Base-by-base conservation (phyloP, 129 eudicot species). In the Artemisia argyi region DNA sequence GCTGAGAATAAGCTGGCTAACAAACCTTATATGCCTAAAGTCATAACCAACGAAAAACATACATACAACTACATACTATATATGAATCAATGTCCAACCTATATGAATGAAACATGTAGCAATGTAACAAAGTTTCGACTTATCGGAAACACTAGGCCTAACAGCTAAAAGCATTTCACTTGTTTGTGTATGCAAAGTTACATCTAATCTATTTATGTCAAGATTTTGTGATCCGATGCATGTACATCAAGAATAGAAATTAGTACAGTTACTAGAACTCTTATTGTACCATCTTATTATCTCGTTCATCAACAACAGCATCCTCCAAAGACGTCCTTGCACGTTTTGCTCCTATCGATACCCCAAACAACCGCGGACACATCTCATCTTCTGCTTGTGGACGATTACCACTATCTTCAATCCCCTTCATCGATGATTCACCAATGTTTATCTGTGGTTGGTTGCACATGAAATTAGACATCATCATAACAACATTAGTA, bases 361-460 rank as follows among this genome's bases (percentile, higher is more conserved):
- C 88, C 7, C 92, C 92, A 61, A 87, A 87, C 72, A 87, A 63
- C 79, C 83, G 82, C 2, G 92, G 84, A 48, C 86, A 68, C 61
- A 65, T 74, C 66, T 50, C 84, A 9, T 76, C 85, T 63, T 70
- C 88, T 15, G 18, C 65, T 22, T 5, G 10, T 26, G 32, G n/a
- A 44, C 53, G 68, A 26, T 65, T 68, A 56, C 19, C 62, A 5
- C 66, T 55, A 32, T 74, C 71, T 60, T 54, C 78, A 19, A 61
- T 53, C n/a, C 74, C 73, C 39, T 67, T 63, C 18, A 42, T 77
- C 22, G 73, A 80, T 46, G 79, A 22, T 51, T 28, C 64, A 70
- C 62, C 73, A n/a, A 18, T 32, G 47, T 32, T 58, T 12, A 70
- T 67, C 67, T 78, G 79, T n/a, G 67, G 42, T 46, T 32, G 85